A percentile compares a stretch with the other conserved stretches of the same genome.
Conservation (phyloP, 805 yeast species). For the Saturnispora ahearnii region DNA sequence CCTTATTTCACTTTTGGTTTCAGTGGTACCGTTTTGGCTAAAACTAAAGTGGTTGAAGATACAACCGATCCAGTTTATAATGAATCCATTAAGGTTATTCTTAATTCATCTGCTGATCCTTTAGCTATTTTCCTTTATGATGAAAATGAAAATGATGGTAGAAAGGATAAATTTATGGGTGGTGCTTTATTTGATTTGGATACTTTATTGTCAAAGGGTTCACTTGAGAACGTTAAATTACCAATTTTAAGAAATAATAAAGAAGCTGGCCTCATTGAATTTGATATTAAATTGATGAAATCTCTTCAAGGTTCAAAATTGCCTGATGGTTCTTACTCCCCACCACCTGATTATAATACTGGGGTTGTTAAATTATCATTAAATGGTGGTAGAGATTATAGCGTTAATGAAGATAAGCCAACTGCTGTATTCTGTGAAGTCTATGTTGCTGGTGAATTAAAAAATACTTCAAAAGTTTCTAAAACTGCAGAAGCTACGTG, state of each 20-base stretch:
- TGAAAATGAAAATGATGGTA: slow-evolving; percentile 52
- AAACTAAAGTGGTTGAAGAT: slow-evolving; percentile 59
- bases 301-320: slow-evolving; percentile 51
- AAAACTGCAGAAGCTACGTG: slow-evolving; percentile 63
- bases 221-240: slow-evolving; percentile 40
- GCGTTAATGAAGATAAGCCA: slow-evolving; percentile 34
- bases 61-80: slow-evolving; percentile 76
- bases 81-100: slow-evolving; percentile 62
- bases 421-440: slow-evolving; percentile 64
- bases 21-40: slow-evolving; percentile 48
- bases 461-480: slow-evolving; percentile 47
- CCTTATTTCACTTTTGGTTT: slow-evolving; percentile 78
- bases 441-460: slow-evolving; percentile 50
- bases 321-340: slow-evolving; percentile 75
- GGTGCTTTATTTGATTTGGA: slow-evolving; percentile 65
- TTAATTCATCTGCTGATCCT: slow-evolving; percentile 75
- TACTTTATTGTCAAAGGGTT: slow-evolving; percentile 44
- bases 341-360: slow-evolving; percentile 88
- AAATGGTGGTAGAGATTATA: slow-evolving; percentile 50
- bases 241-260: slow-evolving; percentile 74
- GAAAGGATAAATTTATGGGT: slow-evolving; percentile 75
- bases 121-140: slow-evolving; percentile 63
- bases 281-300: slow-evolving; percentile 69
- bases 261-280: slow-evolving; percentile 65
- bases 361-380: slow-evolving; percentile 76